Conservation (phyloP, 805 yeast genomes). For the Ogataea sp. region DNA sequence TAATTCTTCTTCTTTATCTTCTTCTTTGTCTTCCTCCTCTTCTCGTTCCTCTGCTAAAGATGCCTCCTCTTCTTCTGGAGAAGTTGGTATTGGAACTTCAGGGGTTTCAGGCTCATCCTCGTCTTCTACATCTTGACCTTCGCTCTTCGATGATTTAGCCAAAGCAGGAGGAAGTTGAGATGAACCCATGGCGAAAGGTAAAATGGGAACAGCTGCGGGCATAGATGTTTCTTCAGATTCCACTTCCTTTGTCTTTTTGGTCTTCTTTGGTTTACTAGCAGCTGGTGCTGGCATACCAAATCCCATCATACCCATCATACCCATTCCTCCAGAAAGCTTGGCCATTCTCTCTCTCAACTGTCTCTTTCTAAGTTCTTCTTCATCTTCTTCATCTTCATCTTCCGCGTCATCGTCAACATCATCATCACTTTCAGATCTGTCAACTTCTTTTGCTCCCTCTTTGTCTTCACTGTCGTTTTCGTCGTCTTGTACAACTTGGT, state of each 20-base stretch:
- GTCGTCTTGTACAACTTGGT: slow-evolving; percentile 12
- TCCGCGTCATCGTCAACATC: slow-evolving; percentile 43
- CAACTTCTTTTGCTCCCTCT: slow-evolving; percentile 23
- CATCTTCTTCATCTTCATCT: slow-evolving; percentile 56
- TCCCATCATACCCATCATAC: slow-evolving; percentile 71
- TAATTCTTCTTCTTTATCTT: too few relatives aligned
- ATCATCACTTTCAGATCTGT: slow-evolving; percentile 27
- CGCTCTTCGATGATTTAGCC: slow-evolving; percentile 2
- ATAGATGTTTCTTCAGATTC: slow-evolving; percentile 11
- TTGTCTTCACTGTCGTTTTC: slow-evolving; percentile 20
- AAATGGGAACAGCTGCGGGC: slow-evolving; percentile 40
- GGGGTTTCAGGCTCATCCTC: slow-evolving; percentile 7
- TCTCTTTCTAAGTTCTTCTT: slow-evolving; percentile 66
- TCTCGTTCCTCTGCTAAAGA: too few relatives aligned
- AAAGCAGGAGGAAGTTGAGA: slow-evolving; percentile 13
- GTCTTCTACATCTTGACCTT: slow-evolving; percentile 5
- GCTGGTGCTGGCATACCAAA: slow-evolving; percentile 28
- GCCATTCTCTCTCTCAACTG: slow-evolving; percentile 92
- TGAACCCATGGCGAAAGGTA: slow-evolving; percentile 41
- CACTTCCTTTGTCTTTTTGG: slow-evolving; percentile 10
- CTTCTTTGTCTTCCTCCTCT: background rate
- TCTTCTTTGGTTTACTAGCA: slow-evolving; percentile 16
- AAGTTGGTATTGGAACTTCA: background rate
- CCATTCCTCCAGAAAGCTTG: slow-evolving; percentile 81
- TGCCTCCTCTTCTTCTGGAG: background rate